phyloP scores from a whole-genome alignment of 306 rosid species.

The Begonia fuchsioides region DNA sequence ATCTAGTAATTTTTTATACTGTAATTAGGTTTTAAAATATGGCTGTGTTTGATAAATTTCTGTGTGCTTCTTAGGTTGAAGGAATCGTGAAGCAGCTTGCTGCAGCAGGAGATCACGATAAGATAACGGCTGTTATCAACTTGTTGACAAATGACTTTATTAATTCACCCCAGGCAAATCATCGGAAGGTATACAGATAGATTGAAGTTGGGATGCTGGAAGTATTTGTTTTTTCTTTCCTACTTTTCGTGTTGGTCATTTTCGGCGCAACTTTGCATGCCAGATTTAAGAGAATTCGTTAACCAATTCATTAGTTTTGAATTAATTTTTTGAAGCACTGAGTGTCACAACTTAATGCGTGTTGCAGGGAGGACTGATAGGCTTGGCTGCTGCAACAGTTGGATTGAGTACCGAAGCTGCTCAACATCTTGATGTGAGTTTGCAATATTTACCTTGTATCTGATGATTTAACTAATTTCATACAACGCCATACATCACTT shows the following conservation, averaged over 20 bases:
- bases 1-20: conserved; percentile 30
- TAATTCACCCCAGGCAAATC: conserved; percentile 79
- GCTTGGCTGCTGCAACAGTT: conserved; percentile 95
- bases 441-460: not conserved
- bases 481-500: too few species aligned
- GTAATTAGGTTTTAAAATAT: conserved; percentile 10
- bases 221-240: not conserved
- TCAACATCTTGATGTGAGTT: conserved; percentile 92
- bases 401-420: conserved; percentile 83
- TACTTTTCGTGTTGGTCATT: not conserved
- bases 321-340: too few species aligned
- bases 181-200: conserved; percentile 51
- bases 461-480: too few species aligned
- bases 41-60: not conserved
- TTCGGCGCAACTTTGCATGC: too few species aligned
- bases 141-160: conserved; percentile 62
- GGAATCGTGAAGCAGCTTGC: conserved; percentile 85
- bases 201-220: conserved; percentile 1
- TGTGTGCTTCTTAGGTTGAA: conserved; percentile 46
- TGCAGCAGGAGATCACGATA: conserved; percentile 66
- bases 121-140: conserved; percentile 69
- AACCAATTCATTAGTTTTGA: too few species aligned
- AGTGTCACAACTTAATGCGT: too few species aligned
- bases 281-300: too few species aligned
- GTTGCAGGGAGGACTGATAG: conserved; percentile 89